Conservation (phyloP, 163 green algal genomes). For the Scenedesmus sp. region DNA sequence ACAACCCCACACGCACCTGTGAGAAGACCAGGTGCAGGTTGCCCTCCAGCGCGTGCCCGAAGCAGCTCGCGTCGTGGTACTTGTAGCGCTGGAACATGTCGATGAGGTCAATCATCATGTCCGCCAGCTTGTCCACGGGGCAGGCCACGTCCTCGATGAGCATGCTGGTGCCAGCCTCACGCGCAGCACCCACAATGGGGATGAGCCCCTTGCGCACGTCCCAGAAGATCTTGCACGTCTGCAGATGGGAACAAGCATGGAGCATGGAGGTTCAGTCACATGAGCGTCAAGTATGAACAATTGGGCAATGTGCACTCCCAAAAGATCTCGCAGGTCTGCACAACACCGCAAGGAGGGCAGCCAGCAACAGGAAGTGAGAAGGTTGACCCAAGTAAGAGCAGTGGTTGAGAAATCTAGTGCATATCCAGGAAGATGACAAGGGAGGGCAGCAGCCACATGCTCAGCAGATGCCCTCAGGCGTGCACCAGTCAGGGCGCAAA, state of each 20-base stretch:
- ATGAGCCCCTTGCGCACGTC: constrained; percentile 97
- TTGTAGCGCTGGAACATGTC: constrained; percentile 78
- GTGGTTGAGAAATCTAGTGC: too few relatives aligned
- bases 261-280: too few relatives aligned
- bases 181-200: constrained; percentile 93
- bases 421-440: too few relatives aligned
- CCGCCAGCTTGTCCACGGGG: constrained; percentile 94
- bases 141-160: constrained; percentile 98
- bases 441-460: neutral
- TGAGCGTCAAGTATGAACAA: too few relatives aligned
- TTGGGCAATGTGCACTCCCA: too few relatives aligned
- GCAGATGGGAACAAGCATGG: neutral
- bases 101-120: constrained; percentile 97
- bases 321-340: too few relatives aligned
- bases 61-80: constrained; percentile 96
- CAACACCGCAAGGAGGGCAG: too few relatives aligned
- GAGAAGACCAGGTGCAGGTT: constrained; percentile 99
- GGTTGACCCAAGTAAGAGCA: too few relatives aligned
- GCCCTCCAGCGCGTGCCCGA: constrained; percentile 97
- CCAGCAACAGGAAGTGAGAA: too few relatives aligned
- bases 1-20: constrained; percentile 70
- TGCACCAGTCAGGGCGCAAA: too few relatives aligned
- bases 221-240: constrained; percentile 93
- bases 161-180: constrained; percentile 95
- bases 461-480: neutral